Conservation (phyloP, 371 early-diverging fungal species). For the Enterospora canceri region DNA sequence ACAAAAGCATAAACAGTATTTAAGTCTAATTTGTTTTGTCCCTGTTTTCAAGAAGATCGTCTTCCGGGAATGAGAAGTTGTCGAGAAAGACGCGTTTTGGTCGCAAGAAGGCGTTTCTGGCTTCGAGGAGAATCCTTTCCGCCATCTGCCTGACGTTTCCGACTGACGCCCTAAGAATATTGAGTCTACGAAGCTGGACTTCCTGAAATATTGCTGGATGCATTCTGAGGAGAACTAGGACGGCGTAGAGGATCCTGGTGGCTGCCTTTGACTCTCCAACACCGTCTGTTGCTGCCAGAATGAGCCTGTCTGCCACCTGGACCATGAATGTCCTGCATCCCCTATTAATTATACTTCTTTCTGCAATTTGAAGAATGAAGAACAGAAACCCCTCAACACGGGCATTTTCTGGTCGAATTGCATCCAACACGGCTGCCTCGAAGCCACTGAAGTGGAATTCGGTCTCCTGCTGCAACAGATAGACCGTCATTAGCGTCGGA, state of each 20-base stretch:
- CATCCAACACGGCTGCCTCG: not conserved
- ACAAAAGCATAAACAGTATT: constrained; percentile 5
- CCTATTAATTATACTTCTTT: not conserved
- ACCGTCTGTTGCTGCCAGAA: not conserved
- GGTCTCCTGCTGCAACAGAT: constrained; percentile 8
- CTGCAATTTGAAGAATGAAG: constrained; percentile 10
- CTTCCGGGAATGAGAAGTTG: constrained; percentile 24
- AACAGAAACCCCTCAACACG: constrained; percentile 14
- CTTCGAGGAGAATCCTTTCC: constrained; percentile 16
- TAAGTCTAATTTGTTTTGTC: not conserved
- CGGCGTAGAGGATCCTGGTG: constrained; percentile 11
- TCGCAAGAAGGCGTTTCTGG: constrained; percentile 3
- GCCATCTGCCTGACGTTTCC: not conserved
- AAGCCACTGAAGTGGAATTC: constrained; percentile 26
- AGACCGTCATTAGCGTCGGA: constrained; percentile 14
- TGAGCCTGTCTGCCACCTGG: constrained; percentile 7
- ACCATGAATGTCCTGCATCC: not conserved
- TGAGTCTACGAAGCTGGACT: not conserved
- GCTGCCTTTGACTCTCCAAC: not conserved
- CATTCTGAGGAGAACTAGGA: constrained; percentile 24
- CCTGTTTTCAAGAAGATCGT: not conserved
- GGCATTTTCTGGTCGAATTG: not conserved
- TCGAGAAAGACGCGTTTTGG: constrained; percentile 24
- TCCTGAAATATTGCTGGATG: constrained; percentile 24
- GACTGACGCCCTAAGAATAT: constrained; percentile 20